Conservation (phyloP, 164 flowering plant species). For the Taxillus chinensis region DNA sequence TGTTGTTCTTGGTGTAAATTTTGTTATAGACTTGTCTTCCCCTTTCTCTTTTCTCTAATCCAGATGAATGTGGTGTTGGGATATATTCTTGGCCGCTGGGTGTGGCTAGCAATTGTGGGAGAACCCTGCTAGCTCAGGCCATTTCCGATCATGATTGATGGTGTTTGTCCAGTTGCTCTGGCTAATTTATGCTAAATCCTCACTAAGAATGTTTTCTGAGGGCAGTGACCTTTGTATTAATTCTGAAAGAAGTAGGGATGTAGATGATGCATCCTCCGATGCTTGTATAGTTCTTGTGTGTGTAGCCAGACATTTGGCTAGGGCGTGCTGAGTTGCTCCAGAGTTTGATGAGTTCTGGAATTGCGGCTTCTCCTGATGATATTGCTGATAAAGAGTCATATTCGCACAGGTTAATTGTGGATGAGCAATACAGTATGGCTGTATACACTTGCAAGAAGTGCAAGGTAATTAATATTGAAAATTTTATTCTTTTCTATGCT, state of each 20-base stretch:
- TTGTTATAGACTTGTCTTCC: no score
- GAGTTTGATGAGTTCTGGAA: slow-evolving; percentile 37
- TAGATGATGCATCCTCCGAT: slow-evolving; percentile 90
- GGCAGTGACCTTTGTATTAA: slow-evolving; percentile 49
- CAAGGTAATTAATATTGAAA: slow-evolving; percentile 39
- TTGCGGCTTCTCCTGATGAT: slow-evolving; percentile 94
- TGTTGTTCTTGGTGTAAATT: no score
- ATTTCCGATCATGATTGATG: no score
- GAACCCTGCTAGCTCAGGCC: no score
- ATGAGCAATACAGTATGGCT: slow-evolving; percentile 96
- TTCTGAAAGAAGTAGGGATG: slow-evolving; percentile 64
- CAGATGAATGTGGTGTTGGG: no score
- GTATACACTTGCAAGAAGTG: slow-evolving; percentile 95
- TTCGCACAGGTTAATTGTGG: slow-evolving; percentile 67
- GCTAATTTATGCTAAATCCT: slow-evolving; percentile 59
- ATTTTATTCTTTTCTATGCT: slow-evolving; percentile 1
- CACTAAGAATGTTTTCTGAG: slow-evolving; percentile 66
- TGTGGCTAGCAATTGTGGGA: no score
- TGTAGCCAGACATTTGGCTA: slow-evolving; percentile 74
- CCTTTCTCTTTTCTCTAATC: no score
- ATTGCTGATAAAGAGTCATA: slow-evolving; percentile 88
- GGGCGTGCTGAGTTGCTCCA: slow-evolving; percentile 58
- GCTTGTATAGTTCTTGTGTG: slow-evolving; percentile 90
- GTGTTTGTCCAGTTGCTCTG: slow-evolving; percentile 3
- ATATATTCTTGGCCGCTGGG: no score